A percentile compares a stretch with the other conserved stretches of the same genome.
phyloP scores from a whole-genome alignment of 2,329 filamentous ascomycete species.

The Ophiostoma ulmi region DNA sequence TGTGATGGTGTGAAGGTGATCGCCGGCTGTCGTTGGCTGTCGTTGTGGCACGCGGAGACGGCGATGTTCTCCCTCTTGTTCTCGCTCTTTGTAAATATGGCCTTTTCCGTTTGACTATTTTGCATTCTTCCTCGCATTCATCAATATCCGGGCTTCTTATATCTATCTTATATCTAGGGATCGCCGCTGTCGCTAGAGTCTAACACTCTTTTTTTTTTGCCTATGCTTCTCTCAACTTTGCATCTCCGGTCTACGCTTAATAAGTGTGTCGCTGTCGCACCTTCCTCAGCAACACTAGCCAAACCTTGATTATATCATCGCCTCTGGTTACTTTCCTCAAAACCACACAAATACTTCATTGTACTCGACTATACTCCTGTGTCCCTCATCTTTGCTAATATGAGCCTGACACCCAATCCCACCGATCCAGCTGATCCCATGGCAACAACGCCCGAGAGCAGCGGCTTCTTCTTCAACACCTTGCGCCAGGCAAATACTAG shows the following conservation, averaged over 20 bases:
- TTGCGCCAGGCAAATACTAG: conserved; percentile 19
- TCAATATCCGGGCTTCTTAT: neutral
- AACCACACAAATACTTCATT: neutral
- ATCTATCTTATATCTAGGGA: neutral
- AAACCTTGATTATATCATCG: neutral
- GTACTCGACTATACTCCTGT: neutral
- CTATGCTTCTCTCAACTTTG: neutral
- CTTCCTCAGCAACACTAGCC: neutral
- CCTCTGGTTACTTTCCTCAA: neutral
- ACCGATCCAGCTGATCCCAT: neutral
- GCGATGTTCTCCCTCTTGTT: neutral
- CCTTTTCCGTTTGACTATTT: neutral
- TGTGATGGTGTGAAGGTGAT: neutral
- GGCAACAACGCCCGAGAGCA: neutral
- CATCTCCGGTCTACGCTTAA: conserved; percentile 1
- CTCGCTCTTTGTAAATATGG: too few relatives aligned
- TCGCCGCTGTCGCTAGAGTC: neutral
- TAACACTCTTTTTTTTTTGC: neutral
- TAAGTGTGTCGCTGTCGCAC: neutral
- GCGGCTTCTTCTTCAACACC: conserved; percentile 21
- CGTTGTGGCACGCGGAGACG: neutral
- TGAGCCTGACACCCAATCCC: neutral
- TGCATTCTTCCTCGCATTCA: neutral
- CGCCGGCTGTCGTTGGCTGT: neutral
- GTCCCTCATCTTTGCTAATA: neutral